Evolutionary conservation across 352 stramenopile species (phyloP).

Genomic region (Pythium vanterpoolii): DNA sequence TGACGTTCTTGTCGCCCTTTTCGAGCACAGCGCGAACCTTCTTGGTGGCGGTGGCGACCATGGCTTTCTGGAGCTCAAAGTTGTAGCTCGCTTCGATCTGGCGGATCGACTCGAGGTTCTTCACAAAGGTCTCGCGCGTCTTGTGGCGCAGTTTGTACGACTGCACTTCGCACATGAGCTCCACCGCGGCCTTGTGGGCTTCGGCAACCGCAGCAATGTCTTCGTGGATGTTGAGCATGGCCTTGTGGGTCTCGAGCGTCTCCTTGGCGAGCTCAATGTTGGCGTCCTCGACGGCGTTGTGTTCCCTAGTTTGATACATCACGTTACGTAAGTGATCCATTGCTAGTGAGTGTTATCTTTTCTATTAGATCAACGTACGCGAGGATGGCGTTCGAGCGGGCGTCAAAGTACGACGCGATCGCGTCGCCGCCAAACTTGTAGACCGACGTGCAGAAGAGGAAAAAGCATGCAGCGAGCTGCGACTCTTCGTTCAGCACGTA

Average conservation of each 20-base stretch:
- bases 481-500: slow-evolving; percentile 87
- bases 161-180: slow-evolving; percentile 83
- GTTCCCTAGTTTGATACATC: slow-evolving; percentile 43
- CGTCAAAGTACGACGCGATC: slow-evolving; percentile 85
- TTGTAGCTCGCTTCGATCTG: slow-evolving; percentile 82
- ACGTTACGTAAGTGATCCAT: too few species aligned
- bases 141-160: slow-evolving; percentile 85
- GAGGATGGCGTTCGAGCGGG: slow-evolving; percentile 69
- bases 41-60: slow-evolving; percentile 67
- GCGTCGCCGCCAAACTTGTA: slow-evolving; percentile 86
- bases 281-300: slow-evolving; percentile 82
- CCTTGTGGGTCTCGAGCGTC: slow-evolving; percentile 77
- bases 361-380: slow-evolving; percentile 35
- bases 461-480: slow-evolving; percentile 81
- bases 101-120: slow-evolving; percentile 85
- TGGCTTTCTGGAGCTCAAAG: slow-evolving; percentile 79
- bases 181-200: slow-evolving; percentile 79
- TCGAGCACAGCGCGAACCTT: slow-evolving; percentile 72
- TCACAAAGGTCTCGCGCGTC: slow-evolving; percentile 83
- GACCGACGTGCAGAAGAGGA: slow-evolving; percentile 79
- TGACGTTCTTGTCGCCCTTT: slow-evolving; percentile 83
- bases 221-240: slow-evolving; percentile 83
- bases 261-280: slow-evolving; percentile 83
- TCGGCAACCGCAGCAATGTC: slow-evolving; percentile 74
- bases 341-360: too few species aligned